A percentile compares a stretch with the other conserved stretches of the same genome.
Evolutionary conservation across 2,329 filamentous ascomycete genomes (phyloP).

Genomic region (Botryotinia calthae): DNA sequence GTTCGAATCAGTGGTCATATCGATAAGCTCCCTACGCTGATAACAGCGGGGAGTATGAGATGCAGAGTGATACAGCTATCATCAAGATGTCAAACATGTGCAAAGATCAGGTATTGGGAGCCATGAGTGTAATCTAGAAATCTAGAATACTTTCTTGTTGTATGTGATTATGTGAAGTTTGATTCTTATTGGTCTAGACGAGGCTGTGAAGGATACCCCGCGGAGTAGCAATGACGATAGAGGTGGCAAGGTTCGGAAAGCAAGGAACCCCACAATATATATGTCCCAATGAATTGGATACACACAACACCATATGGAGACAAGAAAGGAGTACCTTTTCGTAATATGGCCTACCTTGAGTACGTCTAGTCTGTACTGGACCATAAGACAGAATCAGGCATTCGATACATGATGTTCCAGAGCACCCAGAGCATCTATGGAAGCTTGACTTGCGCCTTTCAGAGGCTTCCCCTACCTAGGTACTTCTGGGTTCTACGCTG

Average conservation of each 20-base stretch:
- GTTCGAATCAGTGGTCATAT: constrained; percentile 18
- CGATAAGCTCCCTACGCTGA: neutral
- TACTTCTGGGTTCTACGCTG: neutral
- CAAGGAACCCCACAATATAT: neutral
- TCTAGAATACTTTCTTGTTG: constrained; percentile 1
- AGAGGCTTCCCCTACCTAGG: neutral
- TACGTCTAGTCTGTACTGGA: neutral
- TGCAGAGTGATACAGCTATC: neutral
- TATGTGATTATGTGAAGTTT: neutral
- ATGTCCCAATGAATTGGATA: neutral
- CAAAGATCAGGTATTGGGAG: neutral
- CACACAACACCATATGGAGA: neutral
- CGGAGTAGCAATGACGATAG: neutral
- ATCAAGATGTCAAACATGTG: neutral
- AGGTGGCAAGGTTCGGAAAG: neutral
- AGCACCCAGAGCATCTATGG: too few species aligned
- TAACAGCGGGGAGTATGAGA: neutral
- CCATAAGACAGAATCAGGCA: neutral
- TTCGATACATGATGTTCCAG: neutral
- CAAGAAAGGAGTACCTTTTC: neutral
- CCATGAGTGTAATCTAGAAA: neutral
- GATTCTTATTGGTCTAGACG: neutral
- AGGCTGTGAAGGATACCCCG: neutral
- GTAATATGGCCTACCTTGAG: neutral
- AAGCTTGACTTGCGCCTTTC: neutral